Percentiles rank a stretch among this genome's conserved stretches.
These are phyloP conservation scores for Trametes coccinea DNA, from an alignment of 768 basidiomycete genomes.

Conservation along the genomic window DNA sequence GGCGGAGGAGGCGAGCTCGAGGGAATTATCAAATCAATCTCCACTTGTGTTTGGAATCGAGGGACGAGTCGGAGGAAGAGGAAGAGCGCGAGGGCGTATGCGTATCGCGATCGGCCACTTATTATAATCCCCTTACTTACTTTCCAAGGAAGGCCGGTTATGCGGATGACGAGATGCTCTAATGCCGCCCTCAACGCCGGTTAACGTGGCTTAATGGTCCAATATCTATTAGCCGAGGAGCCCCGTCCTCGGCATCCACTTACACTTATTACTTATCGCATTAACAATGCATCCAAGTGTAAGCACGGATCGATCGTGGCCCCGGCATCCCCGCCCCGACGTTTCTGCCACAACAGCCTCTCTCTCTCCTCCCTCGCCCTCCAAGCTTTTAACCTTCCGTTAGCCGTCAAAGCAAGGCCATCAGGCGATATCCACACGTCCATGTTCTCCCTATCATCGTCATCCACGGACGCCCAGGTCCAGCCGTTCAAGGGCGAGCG, in stretches of 20 bases:
- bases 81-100: background rate
- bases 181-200: too few species aligned
- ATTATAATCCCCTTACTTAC: too few species aligned
- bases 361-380: background rate
- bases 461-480: background rate
- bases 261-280: too few species aligned
- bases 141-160: too few species aligned
- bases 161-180: too few species aligned
- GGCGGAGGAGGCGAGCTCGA: slow-evolving; percentile 2
- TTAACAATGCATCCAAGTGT: too few species aligned
- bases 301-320: background rate
- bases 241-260: background rate
- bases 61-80: background rate
- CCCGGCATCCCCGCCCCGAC: background rate
- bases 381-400: background rate
- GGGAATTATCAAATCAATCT: slow-evolving; percentile 11
- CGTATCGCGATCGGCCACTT: background rate
- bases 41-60: background rate
- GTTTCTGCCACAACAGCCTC: too few species aligned
- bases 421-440: slow-evolving; percentile 8
- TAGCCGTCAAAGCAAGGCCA: background rate
- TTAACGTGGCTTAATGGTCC: too few species aligned
- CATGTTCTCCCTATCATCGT: slow-evolving; percentile 1
- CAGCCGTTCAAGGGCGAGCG: slow-evolving; percentile 12
- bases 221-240: background rate